Conservation (phyloP, 1,284 basidiomycete species). For the Ceratobasidium sp. region DNA sequence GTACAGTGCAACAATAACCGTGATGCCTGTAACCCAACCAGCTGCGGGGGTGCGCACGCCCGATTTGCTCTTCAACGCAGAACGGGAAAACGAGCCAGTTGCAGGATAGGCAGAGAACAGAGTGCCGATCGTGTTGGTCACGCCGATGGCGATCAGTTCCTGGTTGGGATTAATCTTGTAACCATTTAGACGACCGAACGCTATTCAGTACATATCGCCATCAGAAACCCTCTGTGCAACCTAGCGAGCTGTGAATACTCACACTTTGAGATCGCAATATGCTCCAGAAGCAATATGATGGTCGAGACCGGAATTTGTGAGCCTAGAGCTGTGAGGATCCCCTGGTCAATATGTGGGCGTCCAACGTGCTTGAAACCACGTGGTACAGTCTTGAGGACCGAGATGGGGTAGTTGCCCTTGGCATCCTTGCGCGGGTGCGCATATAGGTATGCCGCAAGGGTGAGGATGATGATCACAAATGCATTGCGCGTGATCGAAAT, state of each 20-base stretch:
- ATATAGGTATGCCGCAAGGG: constrained; percentile 85
- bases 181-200: constrained; percentile 93
- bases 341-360: constrained; percentile 67
- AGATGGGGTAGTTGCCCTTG: constrained; percentile 81
- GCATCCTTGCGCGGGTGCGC: constrained; percentile 62
- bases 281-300: constrained; percentile 94
- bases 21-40: constrained; percentile 85
- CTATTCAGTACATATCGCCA: constrained; percentile 52
- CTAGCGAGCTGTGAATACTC: constrained; percentile 46
- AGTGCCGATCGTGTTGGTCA: constrained; percentile 88
- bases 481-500: constrained; percentile 84
- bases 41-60: constrained; percentile 95
- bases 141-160: constrained; percentile 96
- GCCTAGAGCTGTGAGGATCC: constrained; percentile 74
- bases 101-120: constrained; percentile 93
- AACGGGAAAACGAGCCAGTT: constrained; percentile 97
- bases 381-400: constrained; percentile 84
- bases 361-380: constrained; percentile 72
- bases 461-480: constrained; percentile 84
- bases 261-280: constrained; percentile 96
- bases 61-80: constrained; percentile 94
- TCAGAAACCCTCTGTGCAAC: not conserved
- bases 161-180: constrained; percentile 99
- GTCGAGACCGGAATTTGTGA: constrained; percentile 89
- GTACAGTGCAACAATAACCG: constrained; percentile 93